These are phyloP conservation scores for Aureobasidium uvarum DNA, from an alignment of 2,329 filamentous ascomycete genomes.

Conservation along the genomic window DNA sequence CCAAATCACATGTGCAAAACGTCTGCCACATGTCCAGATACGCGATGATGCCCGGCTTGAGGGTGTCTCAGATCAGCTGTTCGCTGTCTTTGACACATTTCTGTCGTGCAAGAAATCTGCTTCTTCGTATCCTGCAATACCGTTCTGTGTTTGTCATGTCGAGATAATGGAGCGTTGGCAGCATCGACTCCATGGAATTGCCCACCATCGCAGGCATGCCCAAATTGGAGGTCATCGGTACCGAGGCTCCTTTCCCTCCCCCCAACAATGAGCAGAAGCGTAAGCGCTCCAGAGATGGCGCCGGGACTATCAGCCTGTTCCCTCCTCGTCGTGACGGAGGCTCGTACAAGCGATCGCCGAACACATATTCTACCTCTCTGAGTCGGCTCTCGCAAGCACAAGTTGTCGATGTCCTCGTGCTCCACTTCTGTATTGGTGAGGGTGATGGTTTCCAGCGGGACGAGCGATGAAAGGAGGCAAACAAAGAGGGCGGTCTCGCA, in stretches of 20 bases:
- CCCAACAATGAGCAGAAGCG: constrained; percentile 86
- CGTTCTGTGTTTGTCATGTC: too few relatives aligned
- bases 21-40: too few relatives aligned
- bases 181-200: constrained; percentile 47
- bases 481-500: background rate
- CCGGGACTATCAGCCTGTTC: constrained; percentile 81
- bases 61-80: too few relatives aligned
- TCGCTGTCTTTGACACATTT: too few relatives aligned
- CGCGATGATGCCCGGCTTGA: too few relatives aligned
- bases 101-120: too few relatives aligned
- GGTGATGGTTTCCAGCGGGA: background rate
- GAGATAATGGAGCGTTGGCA: constrained; percentile 37
- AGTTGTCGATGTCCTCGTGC: background rate
- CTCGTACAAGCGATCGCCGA: constrained; percentile 42
- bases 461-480: background rate
- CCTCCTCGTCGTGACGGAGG: constrained; percentile 48
- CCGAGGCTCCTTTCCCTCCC: constrained; percentile 71
- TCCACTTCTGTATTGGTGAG: background rate
- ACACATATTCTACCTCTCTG: background rate
- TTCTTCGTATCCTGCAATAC: too few relatives aligned
- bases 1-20: background rate
- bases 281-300: constrained; percentile 82
- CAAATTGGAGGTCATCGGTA: constrained; percentile 50
- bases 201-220: constrained; percentile 39
- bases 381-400: background rate